A percentile compares a stretch with the other conserved stretches of the same genome.
Conservation (phyloP, 2,329 filamentous ascomycete species). For the Blastomyces emzantsi region DNA sequence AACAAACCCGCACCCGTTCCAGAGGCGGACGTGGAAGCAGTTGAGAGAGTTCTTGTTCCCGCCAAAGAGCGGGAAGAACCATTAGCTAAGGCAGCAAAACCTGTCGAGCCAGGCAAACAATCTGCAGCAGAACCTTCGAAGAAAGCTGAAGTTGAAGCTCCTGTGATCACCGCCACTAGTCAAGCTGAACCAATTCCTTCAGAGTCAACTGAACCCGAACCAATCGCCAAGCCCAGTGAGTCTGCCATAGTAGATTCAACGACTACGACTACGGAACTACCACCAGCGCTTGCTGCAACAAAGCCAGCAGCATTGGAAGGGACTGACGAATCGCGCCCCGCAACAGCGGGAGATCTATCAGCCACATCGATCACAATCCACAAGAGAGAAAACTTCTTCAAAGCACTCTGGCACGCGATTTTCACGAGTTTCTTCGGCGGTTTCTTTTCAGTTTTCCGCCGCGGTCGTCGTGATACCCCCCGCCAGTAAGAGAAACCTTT, state of each 20-base stretch:
- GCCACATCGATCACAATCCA: constrained; percentile 30
- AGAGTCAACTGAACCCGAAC: constrained; percentile 7
- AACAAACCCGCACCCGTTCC: neutral
- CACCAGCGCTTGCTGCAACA: neutral
- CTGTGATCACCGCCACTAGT: neutral
- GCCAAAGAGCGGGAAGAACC: neutral
- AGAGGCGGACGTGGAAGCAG: neutral
- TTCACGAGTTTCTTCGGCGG: constrained; percentile 34
- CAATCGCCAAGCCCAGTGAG: constrained; percentile 12
- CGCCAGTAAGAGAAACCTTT: constrained; percentile 21
- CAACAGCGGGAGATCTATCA: constrained; percentile 26
- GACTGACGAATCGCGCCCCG: constrained; percentile 13
- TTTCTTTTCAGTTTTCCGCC: constrained; percentile 33
- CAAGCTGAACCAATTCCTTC: neutral
- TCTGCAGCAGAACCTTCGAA: neutral
- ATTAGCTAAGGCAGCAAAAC: neutral
- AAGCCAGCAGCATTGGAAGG: neutral
- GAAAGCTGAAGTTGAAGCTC: neutral
- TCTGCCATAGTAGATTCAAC: constrained; percentile 20
- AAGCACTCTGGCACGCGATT: constrained; percentile 32
- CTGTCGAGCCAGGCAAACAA: neutral
- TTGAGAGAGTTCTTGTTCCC: neutral
- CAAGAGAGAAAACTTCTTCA: constrained; percentile 33
- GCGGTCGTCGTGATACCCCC: constrained; percentile 22
- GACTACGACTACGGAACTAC: neutral